Conservation (phyloP, 495 filamentous ascomycete genomes). For the Trichodelitschia bisporula region DNA sequence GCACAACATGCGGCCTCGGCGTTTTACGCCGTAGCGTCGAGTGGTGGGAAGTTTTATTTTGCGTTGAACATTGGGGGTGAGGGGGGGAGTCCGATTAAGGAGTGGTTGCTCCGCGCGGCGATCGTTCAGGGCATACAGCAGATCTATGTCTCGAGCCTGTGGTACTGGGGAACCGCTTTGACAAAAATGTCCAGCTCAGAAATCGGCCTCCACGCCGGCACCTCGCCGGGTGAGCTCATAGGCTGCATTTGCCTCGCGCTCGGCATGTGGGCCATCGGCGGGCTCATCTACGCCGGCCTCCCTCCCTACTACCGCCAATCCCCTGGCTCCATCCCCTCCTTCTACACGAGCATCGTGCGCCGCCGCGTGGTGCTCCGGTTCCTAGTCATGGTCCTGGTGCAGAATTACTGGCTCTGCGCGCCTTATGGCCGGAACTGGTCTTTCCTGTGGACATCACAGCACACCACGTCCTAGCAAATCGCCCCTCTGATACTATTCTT, state of each 20-base stretch:
- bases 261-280: conserved; percentile 23
- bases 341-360: conserved; percentile 28
- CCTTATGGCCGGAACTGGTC: conserved; percentile 38
- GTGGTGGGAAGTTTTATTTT: conserved; percentile 35
- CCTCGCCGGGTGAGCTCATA: too few species aligned
- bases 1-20: conserved; percentile 32
- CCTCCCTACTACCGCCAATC: conserved; percentile 41
- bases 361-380: conserved; percentile 37
- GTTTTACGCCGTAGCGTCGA: conserved; percentile 33
- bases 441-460: conserved; percentile 29
- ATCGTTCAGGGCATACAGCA: conserved; percentile 38
- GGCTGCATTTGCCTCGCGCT: conserved; percentile 11
- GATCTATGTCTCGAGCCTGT: conserved; percentile 35
- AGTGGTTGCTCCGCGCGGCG: conserved; percentile 40
- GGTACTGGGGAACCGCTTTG: conserved; percentile 32
- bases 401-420: conserved; percentile 40
- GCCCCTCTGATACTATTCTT: conserved; percentile 28
- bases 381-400: conserved; percentile 34
- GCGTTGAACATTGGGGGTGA: conserved; percentile 44
- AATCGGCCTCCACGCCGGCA: too few species aligned
- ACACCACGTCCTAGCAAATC: conserved; percentile 27
- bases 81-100: conserved; percentile 30
- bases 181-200: neutral
- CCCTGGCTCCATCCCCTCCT: conserved; percentile 40
- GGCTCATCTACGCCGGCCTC: conserved; percentile 28